Percentiles rank a stretch among this genome's conserved stretches.
phyloP scores from a whole-genome alignment of 208 protist genomes.

The Acanthamoeba triangularis region DNA sequence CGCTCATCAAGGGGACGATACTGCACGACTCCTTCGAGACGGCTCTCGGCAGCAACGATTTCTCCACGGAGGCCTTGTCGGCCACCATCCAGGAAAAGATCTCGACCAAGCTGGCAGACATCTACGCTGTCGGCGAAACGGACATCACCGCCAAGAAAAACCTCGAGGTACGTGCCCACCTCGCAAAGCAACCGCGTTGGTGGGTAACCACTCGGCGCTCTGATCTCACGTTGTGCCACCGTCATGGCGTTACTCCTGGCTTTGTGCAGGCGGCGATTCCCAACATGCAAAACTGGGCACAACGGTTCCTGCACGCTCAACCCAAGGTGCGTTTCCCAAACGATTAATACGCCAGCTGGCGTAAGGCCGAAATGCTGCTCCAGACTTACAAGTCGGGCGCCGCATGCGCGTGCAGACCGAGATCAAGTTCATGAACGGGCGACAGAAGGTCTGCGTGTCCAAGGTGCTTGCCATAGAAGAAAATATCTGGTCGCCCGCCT shows the following conservation, averaged over 20 bases:
- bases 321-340: neutral
- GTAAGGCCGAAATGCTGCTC: neutral
- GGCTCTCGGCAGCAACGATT: slow-evolving; percentile 29
- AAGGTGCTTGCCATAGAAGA: slow-evolving; percentile 86
- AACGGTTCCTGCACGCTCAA: slow-evolving; percentile 11
- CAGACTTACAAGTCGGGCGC: neutral
- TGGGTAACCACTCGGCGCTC: too few relatives aligned
- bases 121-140: slow-evolving; percentile 70
- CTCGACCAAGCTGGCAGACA: neutral
- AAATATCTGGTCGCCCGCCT: slow-evolving; percentile 87
- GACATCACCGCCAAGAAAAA: neutral
- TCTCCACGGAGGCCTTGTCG: slow-evolving; percentile 21
- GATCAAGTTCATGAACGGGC: slow-evolving; percentile 15
- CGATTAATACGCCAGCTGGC: neutral
- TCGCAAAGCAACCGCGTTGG: too few relatives aligned
- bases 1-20: slow-evolving; percentile 67
- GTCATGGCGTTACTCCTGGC: neutral
- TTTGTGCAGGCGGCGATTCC: slow-evolving; percentile 14
- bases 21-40: slow-evolving; percentile 73
- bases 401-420: neutral
- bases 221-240: neutral
- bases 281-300: slow-evolving; percentile 75
- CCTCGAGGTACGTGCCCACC: neutral
- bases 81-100: slow-evolving; percentile 41
- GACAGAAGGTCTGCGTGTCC: slow-evolving; percentile 77